Evolutionary conservation across 2,329 filamentous ascomycete species (phyloP).

Genomic region (Pseudogymnoascus sp.): DNA sequence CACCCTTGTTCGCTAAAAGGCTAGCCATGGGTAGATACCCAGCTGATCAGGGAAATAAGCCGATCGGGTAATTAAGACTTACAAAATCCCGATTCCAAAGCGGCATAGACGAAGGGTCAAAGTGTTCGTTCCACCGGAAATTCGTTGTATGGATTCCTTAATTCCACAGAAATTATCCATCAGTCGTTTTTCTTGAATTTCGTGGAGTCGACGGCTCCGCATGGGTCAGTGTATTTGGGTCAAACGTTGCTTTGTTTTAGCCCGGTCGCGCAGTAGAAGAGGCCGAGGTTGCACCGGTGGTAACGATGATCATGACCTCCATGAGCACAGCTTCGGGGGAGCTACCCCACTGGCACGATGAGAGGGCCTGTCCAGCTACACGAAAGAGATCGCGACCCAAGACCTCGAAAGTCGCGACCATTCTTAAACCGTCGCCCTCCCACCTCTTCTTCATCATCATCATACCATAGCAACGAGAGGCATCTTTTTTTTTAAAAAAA

Average conservation of each 20-base stretch:
- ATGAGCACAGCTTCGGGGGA: neutral
- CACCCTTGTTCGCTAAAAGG: neutral
- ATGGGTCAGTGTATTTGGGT: neutral
- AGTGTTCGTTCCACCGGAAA: neutral
- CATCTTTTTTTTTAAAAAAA: neutral
- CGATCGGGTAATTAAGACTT: neutral
- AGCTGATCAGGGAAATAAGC: neutral
- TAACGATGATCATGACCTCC: neutral
- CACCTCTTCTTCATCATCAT: neutral
- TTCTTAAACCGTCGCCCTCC: neutral
- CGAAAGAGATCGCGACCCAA: neutral
- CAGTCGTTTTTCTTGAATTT: neutral
- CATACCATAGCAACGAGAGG: neutral
- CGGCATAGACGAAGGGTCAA: neutral
- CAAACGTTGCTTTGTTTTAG: neutral
- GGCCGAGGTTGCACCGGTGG: neutral
- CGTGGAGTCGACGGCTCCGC: neutral
- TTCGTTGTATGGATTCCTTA: neutral
- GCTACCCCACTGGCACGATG: neutral
- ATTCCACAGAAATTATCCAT: neutral
- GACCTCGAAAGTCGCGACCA: neutral
- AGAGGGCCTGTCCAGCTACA: neutral
- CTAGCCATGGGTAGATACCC: neutral
- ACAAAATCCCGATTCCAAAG: neutral
- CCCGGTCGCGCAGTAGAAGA: neutral